Base-by-base conservation (phyloP, 495 filamentous ascomycete species). In the Aspergillus nidulans region DNA sequence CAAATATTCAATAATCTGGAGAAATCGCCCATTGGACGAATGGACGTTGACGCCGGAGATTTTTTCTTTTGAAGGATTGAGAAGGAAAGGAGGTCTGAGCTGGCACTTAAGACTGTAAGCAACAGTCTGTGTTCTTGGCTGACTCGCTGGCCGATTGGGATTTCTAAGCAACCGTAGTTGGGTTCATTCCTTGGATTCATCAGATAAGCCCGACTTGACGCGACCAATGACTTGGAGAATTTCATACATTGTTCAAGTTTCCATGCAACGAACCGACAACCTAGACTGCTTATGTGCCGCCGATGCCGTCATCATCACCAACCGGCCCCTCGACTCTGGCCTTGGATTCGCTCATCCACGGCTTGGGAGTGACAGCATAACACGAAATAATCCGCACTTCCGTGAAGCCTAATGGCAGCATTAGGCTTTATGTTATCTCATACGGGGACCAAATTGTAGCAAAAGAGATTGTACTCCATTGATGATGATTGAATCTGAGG, bases 181-280 rank as follows among this genome's bases (percentile, higher is more conserved):
- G 26, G 26, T 26, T 47, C 44, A 47, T 16, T 47, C 44, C 24
- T 30, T 30, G 16, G 25, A 47, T 32, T 30, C 25, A 26, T 47
- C 44, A 47, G 44, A 47, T 47, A 47, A 47, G 44, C 34, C 44
- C 44, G 34, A 4, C 25, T 18, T 47, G 44, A 20, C 26, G 44
- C 26, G n/a, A 47, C 44, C 44, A 32, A 47, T 47, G 20, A 26
- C n/a, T 6, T 16, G 10, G n/a, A n/a, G n/a, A n/a, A n/a, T n/a
- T n/a, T n/a, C n/a, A n/a, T n/a, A n/a, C n/a, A n/a, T n/a, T n/a
- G n/a, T n/a, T n/a, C n/a, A n/a, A n/a, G 41, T 21, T 45, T 45
- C 42, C 42, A 26, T 45, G 23, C 18, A 25, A 9, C 21, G 7
- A 45, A 3, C 21, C 28, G 42, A 12, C 39, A 41, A 18, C 26